These are phyloP conservation scores for Ustilago loliicola DNA, from an alignment of 1,284 basidiomycete species.

Conservation along the genomic window DNA sequence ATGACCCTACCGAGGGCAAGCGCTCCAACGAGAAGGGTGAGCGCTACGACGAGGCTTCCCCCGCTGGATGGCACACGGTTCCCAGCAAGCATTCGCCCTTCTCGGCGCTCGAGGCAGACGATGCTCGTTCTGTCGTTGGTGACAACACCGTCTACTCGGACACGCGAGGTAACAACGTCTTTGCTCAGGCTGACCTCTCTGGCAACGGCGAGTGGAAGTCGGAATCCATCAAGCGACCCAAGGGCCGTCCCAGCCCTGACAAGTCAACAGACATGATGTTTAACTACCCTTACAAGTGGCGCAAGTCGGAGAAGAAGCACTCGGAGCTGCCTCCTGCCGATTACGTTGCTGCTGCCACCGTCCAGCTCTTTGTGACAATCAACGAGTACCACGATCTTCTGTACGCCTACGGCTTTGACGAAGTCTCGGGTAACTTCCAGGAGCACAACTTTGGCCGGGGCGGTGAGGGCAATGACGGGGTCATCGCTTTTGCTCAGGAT, in stretches of 20 bases:
- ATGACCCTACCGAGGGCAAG: conserved; percentile 62
- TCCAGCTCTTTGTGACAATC: conserved; percentile 62
- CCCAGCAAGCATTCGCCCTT: conserved; percentile 51
- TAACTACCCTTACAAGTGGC: conserved; percentile 63
- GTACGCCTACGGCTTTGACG: conserved; percentile 82
- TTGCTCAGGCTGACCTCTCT: conserved; percentile 55
- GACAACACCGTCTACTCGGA: conserved; percentile 52
- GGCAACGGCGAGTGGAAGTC: conserved; percentile 56
- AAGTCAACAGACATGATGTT: conserved; percentile 57
- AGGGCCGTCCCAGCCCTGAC: conserved; percentile 43
- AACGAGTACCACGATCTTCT: conserved; percentile 64
- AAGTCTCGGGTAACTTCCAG: conserved; percentile 95
- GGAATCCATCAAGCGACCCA: conserved; percentile 44
- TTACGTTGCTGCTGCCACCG: conserved; percentile 53
- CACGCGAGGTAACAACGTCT: conserved; percentile 64
- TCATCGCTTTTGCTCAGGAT: conserved; percentile 94
- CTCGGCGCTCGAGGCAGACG: conserved; percentile 28
- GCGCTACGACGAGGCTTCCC: conserved; percentile 48
- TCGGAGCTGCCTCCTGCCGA: conserved; percentile 46
- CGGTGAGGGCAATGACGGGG: conserved; percentile 86
- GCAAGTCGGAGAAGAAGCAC: conserved; percentile 59
- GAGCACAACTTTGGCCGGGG: conserved; percentile 93
- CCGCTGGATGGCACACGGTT: conserved; percentile 60
- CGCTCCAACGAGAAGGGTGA: conserved; percentile 54
- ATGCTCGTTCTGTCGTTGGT: conserved; percentile 24